Evolutionary conservation across 148 eudicot genomes (phyloP).

Genomic region (Nepenthes gracilis): DNA sequence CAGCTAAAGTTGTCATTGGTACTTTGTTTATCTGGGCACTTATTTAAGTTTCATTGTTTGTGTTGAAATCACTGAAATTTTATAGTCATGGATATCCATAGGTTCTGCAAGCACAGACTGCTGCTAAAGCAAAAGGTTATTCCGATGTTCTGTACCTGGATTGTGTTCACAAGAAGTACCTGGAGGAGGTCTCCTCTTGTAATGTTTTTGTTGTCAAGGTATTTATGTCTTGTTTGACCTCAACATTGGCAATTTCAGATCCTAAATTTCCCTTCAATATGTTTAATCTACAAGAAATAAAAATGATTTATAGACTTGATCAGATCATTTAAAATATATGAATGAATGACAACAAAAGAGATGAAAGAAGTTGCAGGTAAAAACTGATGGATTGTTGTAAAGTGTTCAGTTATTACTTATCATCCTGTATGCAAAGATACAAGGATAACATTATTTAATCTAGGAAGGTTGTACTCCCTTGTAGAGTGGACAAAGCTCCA

Average conservation of each 20-base stretch:
- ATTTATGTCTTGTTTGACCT: conserved; percentile 7
- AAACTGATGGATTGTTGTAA: too few relatives aligned
- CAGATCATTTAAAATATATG: too few relatives aligned
- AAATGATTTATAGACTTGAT: too few relatives aligned
- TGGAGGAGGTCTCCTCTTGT: conserved; percentile 96
- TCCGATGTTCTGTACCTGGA: conserved; percentile 93
- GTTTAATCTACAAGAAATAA: too few relatives aligned
- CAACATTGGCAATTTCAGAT: background rate
- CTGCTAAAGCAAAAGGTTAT: conserved; percentile 89
- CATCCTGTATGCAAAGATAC: too few relatives aligned
- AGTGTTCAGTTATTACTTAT: too few relatives aligned
- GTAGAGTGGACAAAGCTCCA: too few relatives aligned
- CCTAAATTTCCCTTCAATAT: background rate
- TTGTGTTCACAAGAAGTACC: conserved; percentile 71
- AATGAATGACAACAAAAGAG: too few relatives aligned
- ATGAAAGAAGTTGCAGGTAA: too few relatives aligned
- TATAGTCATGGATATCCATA: conserved; percentile 7
- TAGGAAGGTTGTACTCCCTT: too few relatives aligned
- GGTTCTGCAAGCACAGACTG: conserved; percentile 83
- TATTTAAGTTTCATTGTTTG: background rate
- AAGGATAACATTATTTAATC: too few relatives aligned
- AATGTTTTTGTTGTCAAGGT: conserved; percentile 94
- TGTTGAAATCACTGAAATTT: background rate
- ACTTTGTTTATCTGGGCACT: background rate
- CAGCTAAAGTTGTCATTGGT: too few relatives aligned